Conservation (phyloP, 495 filamentous ascomycete species). For the Aspergillus wentii region DNA sequence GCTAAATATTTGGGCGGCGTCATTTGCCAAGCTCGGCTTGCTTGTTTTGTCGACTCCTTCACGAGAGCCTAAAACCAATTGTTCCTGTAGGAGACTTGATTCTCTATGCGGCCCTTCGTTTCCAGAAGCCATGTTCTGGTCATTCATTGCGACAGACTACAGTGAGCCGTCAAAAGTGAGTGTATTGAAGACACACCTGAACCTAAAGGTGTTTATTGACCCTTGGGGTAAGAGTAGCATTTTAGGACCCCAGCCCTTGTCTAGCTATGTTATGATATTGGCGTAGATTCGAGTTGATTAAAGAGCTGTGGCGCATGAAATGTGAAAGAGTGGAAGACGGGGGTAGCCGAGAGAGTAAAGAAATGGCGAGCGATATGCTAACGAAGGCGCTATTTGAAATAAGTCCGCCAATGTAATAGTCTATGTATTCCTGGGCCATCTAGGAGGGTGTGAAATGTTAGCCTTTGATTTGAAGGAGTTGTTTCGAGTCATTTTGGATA, state of each 20-base stretch:
- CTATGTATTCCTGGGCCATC: too few relatives aligned
- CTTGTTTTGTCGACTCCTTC: background rate
- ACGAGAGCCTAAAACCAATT: background rate
- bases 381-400: background rate
- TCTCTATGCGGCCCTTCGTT: constrained; percentile 11
- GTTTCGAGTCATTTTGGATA: too few relatives aligned
- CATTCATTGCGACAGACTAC: constrained; percentile 19
- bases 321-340: background rate
- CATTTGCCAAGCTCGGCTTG: constrained; percentile 4
- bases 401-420: too few relatives aligned
- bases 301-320: background rate
- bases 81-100: background rate
- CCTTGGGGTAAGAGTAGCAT: constrained; percentile 29
- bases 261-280: constrained; percentile 1
- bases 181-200: constrained; percentile 17
- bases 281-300: constrained; percentile 1
- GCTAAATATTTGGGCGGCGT: constrained; percentile 57
- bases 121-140: constrained; percentile 1
- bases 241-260: constrained; percentile 21
- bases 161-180: constrained; percentile 5
- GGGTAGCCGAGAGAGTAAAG: background rate
- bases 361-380: background rate
- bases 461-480: too few relatives aligned
- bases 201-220: constrained; percentile 26
- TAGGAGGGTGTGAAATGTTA: too few relatives aligned